A percentile compares a stretch with the other conserved stretches of the same genome.
phyloP scores from a whole-genome alignment of 192 early-diverging fungal genomes.

The Coemansia sp. region DNA sequence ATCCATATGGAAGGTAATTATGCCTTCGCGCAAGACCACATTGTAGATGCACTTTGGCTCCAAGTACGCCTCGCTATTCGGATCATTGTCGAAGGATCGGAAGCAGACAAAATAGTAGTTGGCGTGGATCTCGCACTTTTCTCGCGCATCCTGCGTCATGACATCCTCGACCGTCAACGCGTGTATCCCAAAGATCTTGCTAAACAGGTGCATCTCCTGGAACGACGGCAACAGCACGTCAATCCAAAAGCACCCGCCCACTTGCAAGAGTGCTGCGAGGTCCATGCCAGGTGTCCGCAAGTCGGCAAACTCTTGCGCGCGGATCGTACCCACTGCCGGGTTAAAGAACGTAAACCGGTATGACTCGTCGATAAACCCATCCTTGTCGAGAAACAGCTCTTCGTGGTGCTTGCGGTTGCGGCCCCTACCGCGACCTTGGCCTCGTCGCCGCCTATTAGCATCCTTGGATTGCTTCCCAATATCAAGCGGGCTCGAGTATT shows the following conservation, averaged over 20 bases:
- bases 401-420: conserved; percentile 34
- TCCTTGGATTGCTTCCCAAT: neutral
- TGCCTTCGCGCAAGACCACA: conserved; percentile 65
- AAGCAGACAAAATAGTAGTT: conserved; percentile 91
- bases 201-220: conserved; percentile 62
- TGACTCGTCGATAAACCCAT: conserved; percentile 55
- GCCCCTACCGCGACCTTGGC: neutral
- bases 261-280: conserved; percentile 34
- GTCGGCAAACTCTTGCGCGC: conserved; percentile 57
- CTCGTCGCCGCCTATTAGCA: neutral
- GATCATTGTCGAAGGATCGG: conserved; percentile 66
- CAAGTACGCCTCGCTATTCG: conserved; percentile 35
- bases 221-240: conserved; percentile 64
- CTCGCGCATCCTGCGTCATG: conserved; percentile 74
- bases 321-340: conserved; percentile 62
- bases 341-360: conserved; percentile 72
- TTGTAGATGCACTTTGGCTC: conserved; percentile 33
- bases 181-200: conserved; percentile 70
- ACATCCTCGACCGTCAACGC: conserved; percentile 90
- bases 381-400: conserved; percentile 52
- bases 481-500: neutral
- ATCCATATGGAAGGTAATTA: conserved; percentile 82
- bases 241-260: conserved; percentile 70
- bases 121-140: conserved; percentile 85
- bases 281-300: conserved; percentile 51